Evolutionary conservation across 2,329 filamentous ascomycete genomes (phyloP).

Genomic region (Microsporum ferrugineum): DNA sequence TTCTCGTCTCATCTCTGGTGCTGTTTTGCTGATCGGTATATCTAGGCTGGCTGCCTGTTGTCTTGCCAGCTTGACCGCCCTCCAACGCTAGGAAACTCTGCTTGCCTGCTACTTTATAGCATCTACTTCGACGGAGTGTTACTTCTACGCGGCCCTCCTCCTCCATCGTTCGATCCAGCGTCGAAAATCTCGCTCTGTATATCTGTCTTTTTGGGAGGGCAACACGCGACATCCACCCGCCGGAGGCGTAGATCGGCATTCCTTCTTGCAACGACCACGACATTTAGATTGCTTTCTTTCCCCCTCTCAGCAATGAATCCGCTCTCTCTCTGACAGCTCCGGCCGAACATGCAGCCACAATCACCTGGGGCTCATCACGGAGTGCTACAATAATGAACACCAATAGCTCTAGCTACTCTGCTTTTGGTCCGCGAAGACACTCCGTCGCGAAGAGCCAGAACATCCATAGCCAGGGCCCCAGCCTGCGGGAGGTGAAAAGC

Average conservation of each 20-base stretch:
- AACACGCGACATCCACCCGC: not conserved
- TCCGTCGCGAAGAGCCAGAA: constrained; percentile 28
- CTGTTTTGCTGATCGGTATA: constrained; percentile 5
- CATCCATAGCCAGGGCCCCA: constrained; percentile 6
- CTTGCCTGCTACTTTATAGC: not conserved
- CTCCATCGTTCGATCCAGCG: not conserved
- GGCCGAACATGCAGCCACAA: not conserved
- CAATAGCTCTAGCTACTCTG: not conserved
- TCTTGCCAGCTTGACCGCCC: not conserved
- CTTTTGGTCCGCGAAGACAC: constrained; percentile 14
- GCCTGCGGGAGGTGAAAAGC: not conserved
- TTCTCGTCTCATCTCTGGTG: not conserved
- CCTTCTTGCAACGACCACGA: not conserved
- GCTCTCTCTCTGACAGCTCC: not conserved
- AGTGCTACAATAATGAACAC: not conserved
- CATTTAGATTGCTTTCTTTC: not conserved
- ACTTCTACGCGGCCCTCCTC: not conserved
- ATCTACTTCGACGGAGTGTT: not conserved
- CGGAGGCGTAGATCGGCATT: not conserved
- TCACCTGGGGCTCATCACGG: not conserved
- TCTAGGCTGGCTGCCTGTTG: not conserved
- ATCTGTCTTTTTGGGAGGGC: not conserved
- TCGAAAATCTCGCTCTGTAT: not conserved
- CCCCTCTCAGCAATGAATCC: not conserved
- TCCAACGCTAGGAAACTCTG: not conserved